phyloP scores from a whole-genome alignment of 2,329 filamentous ascomycete genomes.

The Colletotrichum agaves region DNA sequence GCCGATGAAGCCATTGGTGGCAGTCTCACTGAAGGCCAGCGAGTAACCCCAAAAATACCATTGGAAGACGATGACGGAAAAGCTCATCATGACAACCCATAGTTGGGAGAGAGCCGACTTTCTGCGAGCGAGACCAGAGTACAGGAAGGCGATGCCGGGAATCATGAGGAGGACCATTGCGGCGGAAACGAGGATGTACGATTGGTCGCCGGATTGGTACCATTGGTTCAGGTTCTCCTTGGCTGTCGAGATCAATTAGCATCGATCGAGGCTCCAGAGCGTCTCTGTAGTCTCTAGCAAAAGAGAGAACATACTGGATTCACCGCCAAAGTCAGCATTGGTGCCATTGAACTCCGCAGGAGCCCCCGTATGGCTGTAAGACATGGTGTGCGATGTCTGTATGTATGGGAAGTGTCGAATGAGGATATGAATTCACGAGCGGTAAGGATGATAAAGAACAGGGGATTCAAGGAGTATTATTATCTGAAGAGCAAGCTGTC shows the following conservation, averaged over 20 bases:
- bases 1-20: conserved; percentile 91
- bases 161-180: conserved; percentile 98
- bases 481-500: conserved; percentile 32
- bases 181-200: conserved; percentile 89
- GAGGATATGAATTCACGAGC: conserved; percentile 30
- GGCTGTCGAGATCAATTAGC: conserved; percentile 58
- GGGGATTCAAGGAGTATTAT: conserved; percentile 18
- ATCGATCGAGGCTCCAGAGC: background rate
- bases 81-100: conserved; percentile 96
- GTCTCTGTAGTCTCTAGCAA: background rate
- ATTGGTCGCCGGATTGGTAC: conserved; percentile 91
- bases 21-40: conserved; percentile 85
- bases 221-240: conserved; percentile 94
- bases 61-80: conserved; percentile 92
- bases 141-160: conserved; percentile 95
- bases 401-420: conserved; percentile 18
- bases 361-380: conserved; percentile 68
- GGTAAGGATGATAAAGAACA: conserved; percentile 1
- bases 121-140: conserved; percentile 95
- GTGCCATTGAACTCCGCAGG: conserved; percentile 73
- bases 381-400: conserved; percentile 55
- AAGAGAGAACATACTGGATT: conserved; percentile 73
- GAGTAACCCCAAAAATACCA: conserved; percentile 99
- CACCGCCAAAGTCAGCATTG: conserved; percentile 73
- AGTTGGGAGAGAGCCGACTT: conserved; percentile 98